These are phyloP conservation scores for Picea sitchensis DNA, from an alignment of 75 land plant genomes.

Conservation along the genomic window DNA sequence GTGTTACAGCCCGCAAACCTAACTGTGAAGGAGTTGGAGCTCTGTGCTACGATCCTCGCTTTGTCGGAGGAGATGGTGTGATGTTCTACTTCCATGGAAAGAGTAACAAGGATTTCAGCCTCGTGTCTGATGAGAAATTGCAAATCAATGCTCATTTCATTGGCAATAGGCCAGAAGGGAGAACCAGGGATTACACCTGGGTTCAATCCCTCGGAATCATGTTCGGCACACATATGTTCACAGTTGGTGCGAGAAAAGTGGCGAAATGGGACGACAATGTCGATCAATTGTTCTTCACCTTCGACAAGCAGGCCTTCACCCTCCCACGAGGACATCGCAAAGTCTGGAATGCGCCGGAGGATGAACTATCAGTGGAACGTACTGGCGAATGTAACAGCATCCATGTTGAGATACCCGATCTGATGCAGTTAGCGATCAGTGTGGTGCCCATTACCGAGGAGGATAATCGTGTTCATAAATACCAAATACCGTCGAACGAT, in stretches of 20 bases:
- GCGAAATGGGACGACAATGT: conserved; percentile 20
- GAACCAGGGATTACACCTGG: conserved; percentile 47
- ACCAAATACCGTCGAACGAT: conserved; percentile 25
- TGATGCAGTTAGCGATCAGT: conserved; percentile 15
- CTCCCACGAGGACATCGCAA: conserved; percentile 13
- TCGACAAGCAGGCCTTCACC: conserved; percentile 12
- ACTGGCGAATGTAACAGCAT: conserved; percentile 20
- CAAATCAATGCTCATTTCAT: conserved; percentile 73
- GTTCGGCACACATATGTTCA: conserved; percentile 25
- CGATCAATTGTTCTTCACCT: conserved; percentile 27
- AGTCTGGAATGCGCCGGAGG: conserved; percentile 12
- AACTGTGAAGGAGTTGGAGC: conserved; percentile 40
- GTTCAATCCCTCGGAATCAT: conserved; percentile 38
- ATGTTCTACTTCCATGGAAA: conserved; percentile 78
- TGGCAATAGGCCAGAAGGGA: conserved; percentile 23
- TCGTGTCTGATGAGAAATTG: conserved; percentile 49
- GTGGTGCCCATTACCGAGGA: conserved; percentile 27
- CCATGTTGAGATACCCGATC: conserved; percentile 1
- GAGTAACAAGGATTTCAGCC: conserved; percentile 36
- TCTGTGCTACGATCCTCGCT: conserved; percentile 63
- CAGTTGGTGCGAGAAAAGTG: conserved; percentile 23
- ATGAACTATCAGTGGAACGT: conserved; percentile 19
- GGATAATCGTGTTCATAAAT: conserved; percentile 29
- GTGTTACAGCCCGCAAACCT: conserved; percentile 18
- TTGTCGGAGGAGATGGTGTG: conserved; percentile 69